Conservation (phyloP, 805 yeast species). For the Metschnikowia colocasiae region DNA sequence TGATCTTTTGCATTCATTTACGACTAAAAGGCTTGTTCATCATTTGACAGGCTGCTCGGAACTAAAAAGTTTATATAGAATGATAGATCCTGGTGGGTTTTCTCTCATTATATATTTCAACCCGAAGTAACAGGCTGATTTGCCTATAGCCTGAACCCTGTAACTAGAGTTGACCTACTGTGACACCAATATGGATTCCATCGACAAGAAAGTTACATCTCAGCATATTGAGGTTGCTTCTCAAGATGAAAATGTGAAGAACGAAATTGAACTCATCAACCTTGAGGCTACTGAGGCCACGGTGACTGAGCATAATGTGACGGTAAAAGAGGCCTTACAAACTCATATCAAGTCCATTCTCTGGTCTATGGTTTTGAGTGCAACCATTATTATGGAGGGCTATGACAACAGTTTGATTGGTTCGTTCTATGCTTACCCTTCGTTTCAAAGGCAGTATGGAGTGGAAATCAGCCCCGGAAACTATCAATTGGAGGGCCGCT, state of each 20-base stretch:
- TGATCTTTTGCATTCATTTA: neutral
- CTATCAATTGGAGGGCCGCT: slow-evolving; percentile 8
- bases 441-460: slow-evolving; percentile 10
- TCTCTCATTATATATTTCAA: neutral
- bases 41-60: neutral
- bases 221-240: slow-evolving; percentile 5
- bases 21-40: neutral
- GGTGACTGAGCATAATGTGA: slow-evolving; percentile 20
- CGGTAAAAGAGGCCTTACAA: slow-evolving; percentile 11
- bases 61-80: neutral
- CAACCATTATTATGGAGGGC: slow-evolving; percentile 14
- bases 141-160: neutral
- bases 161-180: neutral
- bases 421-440: slow-evolving; percentile 12
- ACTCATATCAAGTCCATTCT: slow-evolving; percentile 12
- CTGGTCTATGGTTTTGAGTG: slow-evolving; percentile 11
- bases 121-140: neutral
- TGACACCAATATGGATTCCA: neutral
- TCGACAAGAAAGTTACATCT: neutral
- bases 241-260: neutral
- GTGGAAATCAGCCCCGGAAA: neutral
- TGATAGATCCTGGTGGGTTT: neutral
- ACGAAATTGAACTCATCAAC: neutral
- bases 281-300: slow-evolving; percentile 21
- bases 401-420: slow-evolving; percentile 13